Base-by-base conservation (phyloP, 176 grass and related monocot genomes). In the Areca catechu region DNA sequence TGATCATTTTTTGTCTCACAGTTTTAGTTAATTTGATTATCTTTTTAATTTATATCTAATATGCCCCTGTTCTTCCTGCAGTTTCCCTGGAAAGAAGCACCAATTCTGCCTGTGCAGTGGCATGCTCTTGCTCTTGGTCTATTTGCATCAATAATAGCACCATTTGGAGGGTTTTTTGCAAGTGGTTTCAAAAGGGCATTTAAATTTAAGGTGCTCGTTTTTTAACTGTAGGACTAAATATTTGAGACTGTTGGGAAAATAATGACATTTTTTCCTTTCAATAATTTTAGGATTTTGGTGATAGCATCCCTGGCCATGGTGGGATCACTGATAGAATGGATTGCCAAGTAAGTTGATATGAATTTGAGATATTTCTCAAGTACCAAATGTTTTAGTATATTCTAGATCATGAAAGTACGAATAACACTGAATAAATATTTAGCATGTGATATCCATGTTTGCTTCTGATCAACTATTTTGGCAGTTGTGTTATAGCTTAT, bases 71-170 rank as follows among this genome's bases (percentile, higher is more conserved):
- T 24, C 60, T 89, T 29, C 30, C 73, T 76, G 54, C 63, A 98
- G 94, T 83, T 93, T 64, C 88, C 76, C 19, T 98, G 88, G 88
- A 89, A 93, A 72, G 88, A 98, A 79, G 34, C 81, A 67, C 52
- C 53, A 55, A 76, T 93, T 89, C 73, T 93, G 71, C 94, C 94
- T 15, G 94, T 93, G 63, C 88, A 93, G 59, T 89, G 84, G 84
- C 94, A 98, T 98, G 94, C 84, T 76, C 65, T 98, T 56, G 94
- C 88, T 49, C 78, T 98, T 53, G 94, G 94, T 56, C 71, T 98
- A 58, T 98, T 98, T 89, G 88, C 94, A 73, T 98, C 94, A 51
- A 98, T 98, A 75, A 92, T 98, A 65, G 94, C 94, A 57, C 94
- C 94, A 54, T 98, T 98, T 86, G 94, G 94, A 79, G 94, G 94